Conservation (phyloP, 441 rosid genomes). For the Jatropha multifida region DNA sequence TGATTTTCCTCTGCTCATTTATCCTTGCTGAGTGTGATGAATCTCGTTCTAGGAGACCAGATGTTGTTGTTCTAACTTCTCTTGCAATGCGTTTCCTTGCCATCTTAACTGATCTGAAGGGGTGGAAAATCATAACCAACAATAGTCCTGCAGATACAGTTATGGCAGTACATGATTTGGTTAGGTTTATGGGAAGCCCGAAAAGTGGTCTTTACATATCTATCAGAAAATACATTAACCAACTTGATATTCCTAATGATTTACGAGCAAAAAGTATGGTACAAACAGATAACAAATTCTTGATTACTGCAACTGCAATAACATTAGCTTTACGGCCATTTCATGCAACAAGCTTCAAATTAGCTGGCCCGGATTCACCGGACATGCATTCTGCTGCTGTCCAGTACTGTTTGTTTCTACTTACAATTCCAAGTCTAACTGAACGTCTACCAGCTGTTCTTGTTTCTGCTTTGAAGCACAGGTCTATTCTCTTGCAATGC, state of each 20-base stretch:
- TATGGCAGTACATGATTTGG: slow-evolving; percentile 51
- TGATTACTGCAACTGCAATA: slow-evolving; percentile 80
- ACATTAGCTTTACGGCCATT: slow-evolving; percentile 88
- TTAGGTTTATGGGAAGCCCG: slow-evolving; percentile 65
- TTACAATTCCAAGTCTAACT: slow-evolving; percentile 79
- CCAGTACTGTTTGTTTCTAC: slow-evolving; percentile 56
- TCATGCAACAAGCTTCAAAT: slow-evolving; percentile 40
- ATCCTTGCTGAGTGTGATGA: slow-evolving; percentile 56
- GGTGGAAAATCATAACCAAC: slow-evolving; percentile 56
- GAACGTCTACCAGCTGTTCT: slow-evolving; percentile 77
- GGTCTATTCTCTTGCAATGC: slow-evolving; percentile 66
- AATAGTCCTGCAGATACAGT: slow-evolving; percentile 49
- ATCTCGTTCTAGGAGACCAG: slow-evolving; percentile 40
- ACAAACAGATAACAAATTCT: slow-evolving; percentile 63
- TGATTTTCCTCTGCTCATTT: slow-evolving; percentile 67
- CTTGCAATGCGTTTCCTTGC: slow-evolving; percentile 69
- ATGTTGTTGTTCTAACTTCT: slow-evolving; percentile 53
- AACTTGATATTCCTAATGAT: slow-evolving; percentile 38
- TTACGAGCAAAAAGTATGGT: slow-evolving; percentile 30
- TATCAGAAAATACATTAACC: slow-evolving; percentile 60
- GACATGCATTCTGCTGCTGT: slow-evolving; percentile 45
- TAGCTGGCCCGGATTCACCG: slow-evolving; percentile 26
- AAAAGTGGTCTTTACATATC: slow-evolving; percentile 71
- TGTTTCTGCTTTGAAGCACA: slow-evolving; percentile 84
- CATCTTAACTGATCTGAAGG: slow-evolving; percentile 71